Base-by-base conservation (phyloP, 805 yeast genomes). In the Kurtzmaniella cleridarum region DNA sequence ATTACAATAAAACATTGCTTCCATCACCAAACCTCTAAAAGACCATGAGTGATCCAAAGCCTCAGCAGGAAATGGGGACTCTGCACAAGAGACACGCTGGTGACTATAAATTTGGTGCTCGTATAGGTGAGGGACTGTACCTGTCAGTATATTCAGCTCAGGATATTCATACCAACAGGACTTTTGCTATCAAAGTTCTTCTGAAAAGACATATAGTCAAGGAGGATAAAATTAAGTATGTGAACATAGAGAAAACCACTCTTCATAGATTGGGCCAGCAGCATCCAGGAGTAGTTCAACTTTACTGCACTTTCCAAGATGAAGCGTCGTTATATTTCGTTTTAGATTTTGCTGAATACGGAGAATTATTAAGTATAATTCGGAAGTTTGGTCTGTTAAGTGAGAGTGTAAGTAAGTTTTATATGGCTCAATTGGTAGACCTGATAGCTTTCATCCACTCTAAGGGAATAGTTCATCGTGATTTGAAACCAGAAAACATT, bases 251-350 rank as follows among this genome's bases (percentile, higher is more conserved):
- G 56, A 93, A 93, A 57, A 81, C 85, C 40, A 87, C 97, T 1
- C 66, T 93, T 45, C 90, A 89, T 59, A 64, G 91, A 17, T 66
- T 93, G 45, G 96, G 96, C 2, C 81, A 82, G 40, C 73, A 67
- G 45, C 98, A 93, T 55, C 96, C 97, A 0, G 98, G 98, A 1
- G 84, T 93, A 23, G 95, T 93, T 15, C 85, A 90, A 35, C 66
- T 93, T 34, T 86, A 87, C 62, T 93, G 85, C 61, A 93, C 98
- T 1, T 93, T 93, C 63, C 98, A 93, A 60, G 98, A 93, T 59
- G 87, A 85, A 33, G 75, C 79, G 42, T 81, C 88, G 27, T 66
- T 93, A 29, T 93, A 88, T 57, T 93, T 90, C 59, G 98, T 91
- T 28, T 75, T 93, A 39, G 98, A 93, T 60, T 85, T 81, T 55